A percentile compares a stretch with the other conserved stretches of the same genome.
Evolutionary conservation across 768 basidiomycete species (phyloP).

Genomic region (Strobilomyces dryophilus): DNA sequence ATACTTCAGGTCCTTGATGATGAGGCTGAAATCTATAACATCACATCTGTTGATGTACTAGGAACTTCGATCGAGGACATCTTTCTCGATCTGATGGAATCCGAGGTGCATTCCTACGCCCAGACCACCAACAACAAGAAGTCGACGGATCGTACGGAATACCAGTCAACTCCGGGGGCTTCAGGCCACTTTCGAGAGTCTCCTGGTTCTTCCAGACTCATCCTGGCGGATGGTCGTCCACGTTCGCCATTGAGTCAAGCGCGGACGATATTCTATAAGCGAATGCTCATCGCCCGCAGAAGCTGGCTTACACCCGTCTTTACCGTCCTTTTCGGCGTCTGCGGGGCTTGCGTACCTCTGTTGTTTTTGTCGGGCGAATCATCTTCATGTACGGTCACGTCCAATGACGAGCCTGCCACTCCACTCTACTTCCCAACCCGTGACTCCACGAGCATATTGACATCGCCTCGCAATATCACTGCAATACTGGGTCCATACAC

Average conservation of each 20-base stretch:
- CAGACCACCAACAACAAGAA: conserved; percentile 26
- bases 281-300: conserved; percentile 55
- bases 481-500: conserved; percentile 42
- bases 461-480: conserved; percentile 53
- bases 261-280: conserved; percentile 70
- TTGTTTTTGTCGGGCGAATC: conserved; percentile 53
- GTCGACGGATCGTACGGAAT: conserved; percentile 11
- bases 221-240: conserved; percentile 44
- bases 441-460: conserved; percentile 38
- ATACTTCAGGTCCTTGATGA: conserved; percentile 54
- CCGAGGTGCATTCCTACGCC: conserved; percentile 15
- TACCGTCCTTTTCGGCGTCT: conserved; percentile 49
- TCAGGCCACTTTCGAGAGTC: conserved; percentile 1
- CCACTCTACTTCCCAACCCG: conserved; percentile 51
- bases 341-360: conserved; percentile 64
- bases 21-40: conserved; percentile 33
- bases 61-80: conserved; percentile 81
- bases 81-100: conserved; percentile 67
- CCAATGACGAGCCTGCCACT: conserved; percentile 33
- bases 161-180: not conserved
- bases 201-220: conserved; percentile 8
- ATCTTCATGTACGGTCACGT: conserved; percentile 46
- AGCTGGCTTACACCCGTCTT: conserved; percentile 67
- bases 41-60: conserved; percentile 60
- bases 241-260: conserved; percentile 62